A percentile compares a stretch with the other conserved stretches of the same genome.
These are phyloP conservation scores for Crithidia sp. DNA, from an alignment of 208 protist genomes.

Conservation along the genomic window DNA sequence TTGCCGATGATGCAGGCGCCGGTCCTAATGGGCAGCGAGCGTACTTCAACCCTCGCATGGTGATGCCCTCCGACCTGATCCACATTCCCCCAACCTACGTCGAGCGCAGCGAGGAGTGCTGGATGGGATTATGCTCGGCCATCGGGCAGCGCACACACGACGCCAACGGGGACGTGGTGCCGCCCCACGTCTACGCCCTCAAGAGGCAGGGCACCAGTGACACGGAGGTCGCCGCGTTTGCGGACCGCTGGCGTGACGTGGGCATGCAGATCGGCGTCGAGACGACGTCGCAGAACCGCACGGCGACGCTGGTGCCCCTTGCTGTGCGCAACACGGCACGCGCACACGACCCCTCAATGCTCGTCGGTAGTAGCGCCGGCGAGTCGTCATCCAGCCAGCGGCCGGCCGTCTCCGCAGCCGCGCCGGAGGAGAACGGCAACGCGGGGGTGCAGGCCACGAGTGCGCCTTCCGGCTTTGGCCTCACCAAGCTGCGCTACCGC, in stretches of 20 bases:
- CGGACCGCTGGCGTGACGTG: conserved; percentile 28
- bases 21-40: conserved; percentile 1
- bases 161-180: conserved; percentile 13
- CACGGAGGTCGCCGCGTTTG: conserved; percentile 23
- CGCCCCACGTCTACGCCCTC: conserved; percentile 23
- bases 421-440: conserved; percentile 1
- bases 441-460: conserved; percentile 2
- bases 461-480: conserved; percentile 31
- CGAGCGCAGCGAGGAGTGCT: conserved; percentile 41
- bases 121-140: conserved; percentile 33
- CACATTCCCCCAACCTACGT: conserved; percentile 40
- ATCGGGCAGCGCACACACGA: conserved; percentile 13
- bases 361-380: conserved; percentile 12
- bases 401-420: background rate
- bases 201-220: conserved; percentile 1
- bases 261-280: conserved; percentile 16
- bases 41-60: conserved; percentile 48
- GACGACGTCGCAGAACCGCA: conserved; percentile 20
- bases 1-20: conserved; percentile 17
- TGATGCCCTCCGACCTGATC: conserved; percentile 31
- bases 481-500: conserved; percentile 38
- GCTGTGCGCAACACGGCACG: conserved; percentile 38
- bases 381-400: background rate
- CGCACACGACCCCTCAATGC: conserved; percentile 39
- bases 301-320: conserved; percentile 28